A percentile compares a stretch with the other conserved stretches of the same genome.
phyloP scores from a whole-genome alignment of 208 protist genomes.

The Leishmania lainsoni region DNA sequence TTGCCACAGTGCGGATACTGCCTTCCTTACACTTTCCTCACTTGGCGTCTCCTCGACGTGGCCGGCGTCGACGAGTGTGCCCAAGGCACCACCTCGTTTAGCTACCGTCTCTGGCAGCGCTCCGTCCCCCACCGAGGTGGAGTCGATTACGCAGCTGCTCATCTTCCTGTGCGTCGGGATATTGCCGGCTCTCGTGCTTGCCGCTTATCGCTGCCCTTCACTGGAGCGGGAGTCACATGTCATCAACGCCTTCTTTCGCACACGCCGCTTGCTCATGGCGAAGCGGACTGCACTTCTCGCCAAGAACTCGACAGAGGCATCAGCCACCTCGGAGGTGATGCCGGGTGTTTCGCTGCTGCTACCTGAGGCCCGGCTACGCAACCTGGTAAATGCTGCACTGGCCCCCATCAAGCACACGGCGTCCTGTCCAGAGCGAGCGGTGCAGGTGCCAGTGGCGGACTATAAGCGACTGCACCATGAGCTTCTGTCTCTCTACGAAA shows the following conservation, averaged over 20 bases:
- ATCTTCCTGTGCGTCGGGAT: constrained; percentile 11
- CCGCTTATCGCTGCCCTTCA: constrained; percentile 5
- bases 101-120: background rate
- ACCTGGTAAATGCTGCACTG: constrained; percentile 1
- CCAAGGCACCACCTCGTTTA: background rate
- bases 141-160: constrained; percentile 6
- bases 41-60: constrained; percentile 6
- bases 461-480: constrained; percentile 33
- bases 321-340: background rate
- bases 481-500: constrained; percentile 37
- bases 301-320: background rate
- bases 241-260: constrained; percentile 9
- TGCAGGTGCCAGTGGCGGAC: constrained; percentile 21
- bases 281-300: background rate
- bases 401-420: background rate
- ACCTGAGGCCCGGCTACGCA: constrained; percentile 14
- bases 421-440: background rate
- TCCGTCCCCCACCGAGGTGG: background rate
- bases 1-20: background rate
- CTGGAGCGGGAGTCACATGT: constrained; percentile 14
- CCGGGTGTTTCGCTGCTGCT: constrained; percentile 6
- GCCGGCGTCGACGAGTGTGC: background rate
- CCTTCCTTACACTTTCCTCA: background rate
- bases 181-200: constrained; percentile 13
- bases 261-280: constrained; percentile 10